phyloP scores from a whole-genome alignment of 129 eudicot species.

The Pulicaria dysenterica region DNA sequence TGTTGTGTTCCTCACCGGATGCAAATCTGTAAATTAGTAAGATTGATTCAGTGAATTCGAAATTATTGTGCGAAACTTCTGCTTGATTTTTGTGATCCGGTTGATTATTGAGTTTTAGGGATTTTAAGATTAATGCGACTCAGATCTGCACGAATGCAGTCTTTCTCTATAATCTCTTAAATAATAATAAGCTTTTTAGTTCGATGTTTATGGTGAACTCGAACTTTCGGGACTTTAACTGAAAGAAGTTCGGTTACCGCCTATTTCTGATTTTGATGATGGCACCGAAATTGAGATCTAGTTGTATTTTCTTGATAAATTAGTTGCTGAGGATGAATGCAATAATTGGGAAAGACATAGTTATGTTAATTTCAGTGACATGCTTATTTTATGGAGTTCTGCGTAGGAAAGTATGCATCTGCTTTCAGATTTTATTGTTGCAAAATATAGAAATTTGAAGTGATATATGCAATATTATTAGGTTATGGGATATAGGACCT shows the following conservation, averaged over 20 bases:
- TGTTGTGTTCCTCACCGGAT: too few species aligned
- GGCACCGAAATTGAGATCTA: conserved; percentile 20
- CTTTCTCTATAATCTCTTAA: neutral
- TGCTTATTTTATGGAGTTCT: neutral
- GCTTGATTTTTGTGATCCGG: conserved; percentile 17
- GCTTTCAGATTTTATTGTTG: neutral
- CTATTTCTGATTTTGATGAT: neutral
- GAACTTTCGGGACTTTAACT: neutral
- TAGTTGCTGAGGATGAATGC: neutral
- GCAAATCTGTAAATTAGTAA: conserved; percentile 15
- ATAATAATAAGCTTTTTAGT: neutral
- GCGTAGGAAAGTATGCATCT: conserved; percentile 4
- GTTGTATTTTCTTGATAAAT: neutral
- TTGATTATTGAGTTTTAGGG: conserved; percentile 9
- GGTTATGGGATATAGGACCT: neutral
- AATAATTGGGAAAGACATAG: neutral
- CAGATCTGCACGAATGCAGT: conserved; percentile 27
- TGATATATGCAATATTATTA: neutral
- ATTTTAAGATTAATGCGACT: conserved; percentile 5
- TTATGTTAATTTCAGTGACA: conserved; percentile 1
- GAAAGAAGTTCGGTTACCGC: conserved; percentile 8
- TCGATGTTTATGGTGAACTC: conserved; percentile 14
- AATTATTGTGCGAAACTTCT: conserved; percentile 12
- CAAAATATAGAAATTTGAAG: conserved; percentile 14
- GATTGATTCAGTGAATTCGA: conserved; percentile 4